A percentile compares a stretch with the other conserved stretches of the same genome.
Conservation (phyloP, 331 rosid species). For the Cydonia oblonga region DNA sequence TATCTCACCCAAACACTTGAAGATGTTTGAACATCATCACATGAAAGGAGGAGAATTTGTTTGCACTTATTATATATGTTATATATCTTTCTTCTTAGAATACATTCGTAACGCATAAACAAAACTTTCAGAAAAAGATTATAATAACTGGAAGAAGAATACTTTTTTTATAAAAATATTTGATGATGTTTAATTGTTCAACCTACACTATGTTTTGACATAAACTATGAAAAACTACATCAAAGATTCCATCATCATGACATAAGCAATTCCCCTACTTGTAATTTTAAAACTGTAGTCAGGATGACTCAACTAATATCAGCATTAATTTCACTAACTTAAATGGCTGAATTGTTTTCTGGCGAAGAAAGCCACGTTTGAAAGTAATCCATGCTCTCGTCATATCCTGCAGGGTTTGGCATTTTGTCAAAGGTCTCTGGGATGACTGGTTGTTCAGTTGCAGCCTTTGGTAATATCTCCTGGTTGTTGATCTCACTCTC, state of each 20-base stretch:
- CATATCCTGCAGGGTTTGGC: slow-evolving; percentile 16
- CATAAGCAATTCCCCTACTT: neutral
- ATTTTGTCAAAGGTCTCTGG: slow-evolving; percentile 17
- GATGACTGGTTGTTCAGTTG: slow-evolving; percentile 5
- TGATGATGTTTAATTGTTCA: neutral
- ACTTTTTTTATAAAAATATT: neutral
- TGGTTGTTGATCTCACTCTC: neutral
- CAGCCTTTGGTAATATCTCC: slow-evolving; percentile 6
- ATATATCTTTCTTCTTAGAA: no score
- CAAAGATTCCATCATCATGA: neutral
- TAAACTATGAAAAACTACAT: neutral
- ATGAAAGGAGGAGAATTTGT: neutral
- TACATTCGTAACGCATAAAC: neutral
- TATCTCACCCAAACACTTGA: slow-evolving; percentile 2
- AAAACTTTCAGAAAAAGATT: neutral
- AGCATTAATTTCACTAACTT: neutral
- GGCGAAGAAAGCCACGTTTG: slow-evolving; percentile 28
- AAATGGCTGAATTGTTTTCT: slow-evolving; percentile 4
- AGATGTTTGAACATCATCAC: slow-evolving; percentile 9
- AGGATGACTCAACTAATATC: neutral
- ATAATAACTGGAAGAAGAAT: neutral
- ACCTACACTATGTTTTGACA: neutral
- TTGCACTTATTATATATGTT: neutral
- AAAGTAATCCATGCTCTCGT: slow-evolving; percentile 17
- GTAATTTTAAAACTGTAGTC: neutral